Evolutionary conservation across 2,329 filamentous ascomycete species (phyloP).

Genomic region (Colletotrichum limetticola): DNA sequence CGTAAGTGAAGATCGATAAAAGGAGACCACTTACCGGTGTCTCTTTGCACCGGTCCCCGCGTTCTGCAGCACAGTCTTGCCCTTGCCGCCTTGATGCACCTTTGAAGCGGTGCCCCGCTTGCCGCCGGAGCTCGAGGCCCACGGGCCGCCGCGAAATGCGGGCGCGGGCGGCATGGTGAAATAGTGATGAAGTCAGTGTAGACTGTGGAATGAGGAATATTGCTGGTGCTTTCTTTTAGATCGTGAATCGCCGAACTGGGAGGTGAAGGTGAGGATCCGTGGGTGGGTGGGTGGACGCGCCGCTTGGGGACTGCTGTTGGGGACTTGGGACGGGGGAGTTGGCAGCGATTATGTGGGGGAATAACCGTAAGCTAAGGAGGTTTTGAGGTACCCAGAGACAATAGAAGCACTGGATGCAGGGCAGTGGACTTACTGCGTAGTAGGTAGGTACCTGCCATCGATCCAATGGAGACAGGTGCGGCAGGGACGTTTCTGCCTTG

Average conservation of each 20-base stretch:
- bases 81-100: slow-evolving; percentile 14
- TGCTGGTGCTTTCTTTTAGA: neutral
- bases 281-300: no score
- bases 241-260: no score
- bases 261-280: no score
- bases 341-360: no score
- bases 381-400: no score
- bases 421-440: no score
- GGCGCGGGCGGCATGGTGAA: slow-evolving; percentile 42
- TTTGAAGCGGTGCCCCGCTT: slow-evolving; percentile 33
- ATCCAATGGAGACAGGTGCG: neutral
- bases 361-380: no score
- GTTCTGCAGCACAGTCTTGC: slow-evolving; percentile 39
- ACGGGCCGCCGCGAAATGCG: slow-evolving; percentile 44
- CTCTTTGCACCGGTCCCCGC: slow-evolving; percentile 39
- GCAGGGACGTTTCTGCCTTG: no score
- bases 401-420: no score
- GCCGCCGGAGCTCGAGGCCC: neutral
- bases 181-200: neutral
- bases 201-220: neutral
- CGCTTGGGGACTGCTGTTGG: no score
- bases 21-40: slow-evolving; percentile 38
- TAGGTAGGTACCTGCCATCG: no score
- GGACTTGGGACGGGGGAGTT: no score
- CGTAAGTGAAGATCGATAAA: neutral